Evolutionary conservation across 371 early-diverging fungal species (phyloP), one percentile per base, ranked within the genome.

Genomic region (Mucor piriformis): DNA sequence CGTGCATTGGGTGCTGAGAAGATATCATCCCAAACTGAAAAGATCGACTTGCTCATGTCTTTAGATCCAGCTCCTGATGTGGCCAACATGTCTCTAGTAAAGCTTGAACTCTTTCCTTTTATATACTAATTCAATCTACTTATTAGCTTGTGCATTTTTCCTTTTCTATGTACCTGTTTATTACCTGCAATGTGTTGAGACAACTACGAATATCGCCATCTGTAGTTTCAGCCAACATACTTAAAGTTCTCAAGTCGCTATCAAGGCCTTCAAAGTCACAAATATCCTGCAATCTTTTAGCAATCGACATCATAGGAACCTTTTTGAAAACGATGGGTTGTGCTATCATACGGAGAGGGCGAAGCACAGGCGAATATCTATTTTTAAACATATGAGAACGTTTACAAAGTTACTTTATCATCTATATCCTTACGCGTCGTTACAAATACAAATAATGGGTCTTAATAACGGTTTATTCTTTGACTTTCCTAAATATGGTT

Each of bases 361-460:
- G 89, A 55, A 98, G 77, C 1, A 88, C 95, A 20, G 96, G 90
- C 2, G 93, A 91, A 73, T 91, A 98, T 42, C 87, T 87, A 72
- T 10, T 38, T 35, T 3, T 50, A n/a, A 34, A 24, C 11, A 23
- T 13, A 18, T 24, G 3, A 46, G 10, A 25, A 8, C 15, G 7
- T 18, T 4, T 4, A 18, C 0, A 29, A 29, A 13, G 11, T 0
- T 27, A 27, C 33, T 15, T 12, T 21, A 40, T 44, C 1, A n/a
- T 5, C 25, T 18, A 33, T 33, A 29, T 20, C 66, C 84, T 57
- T 86, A 94, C 84, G 81, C 85, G 69, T 97, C 97, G 72, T 98
- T 98, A 83, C 99, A 98, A 51, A 98, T 95, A 77, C 98, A 98
- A 27, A 98, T 97, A 54, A 98, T 96, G 24, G 99, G 99, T 11